Evolutionary conservation across 2,329 filamentous ascomycete genomes (phyloP).

Genomic region (Stagonosporopsis vannaccii): DNA sequence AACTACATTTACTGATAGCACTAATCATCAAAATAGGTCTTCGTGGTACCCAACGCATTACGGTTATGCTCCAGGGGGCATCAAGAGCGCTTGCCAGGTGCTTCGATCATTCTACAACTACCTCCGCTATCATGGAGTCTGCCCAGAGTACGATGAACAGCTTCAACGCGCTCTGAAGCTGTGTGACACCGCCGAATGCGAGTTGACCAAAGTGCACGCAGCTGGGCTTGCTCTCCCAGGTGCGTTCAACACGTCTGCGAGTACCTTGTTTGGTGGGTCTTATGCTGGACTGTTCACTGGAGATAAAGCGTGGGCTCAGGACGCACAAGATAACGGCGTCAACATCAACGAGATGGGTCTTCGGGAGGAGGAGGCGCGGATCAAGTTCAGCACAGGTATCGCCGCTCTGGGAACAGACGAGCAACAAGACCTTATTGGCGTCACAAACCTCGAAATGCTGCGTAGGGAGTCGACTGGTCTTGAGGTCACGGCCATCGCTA

Average conservation of each 20-base stretch:
- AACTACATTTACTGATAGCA: not conserved
- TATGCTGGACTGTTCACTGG: conserved; percentile 54
- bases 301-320: conserved; percentile 52
- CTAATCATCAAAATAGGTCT: conserved; percentile 56
- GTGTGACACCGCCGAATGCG: conserved; percentile 70
- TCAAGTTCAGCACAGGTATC: conserved; percentile 60
- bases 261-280: conserved; percentile 69
- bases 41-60: conserved; percentile 63
- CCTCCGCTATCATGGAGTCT: conserved; percentile 82
- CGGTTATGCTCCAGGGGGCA: conserved; percentile 57
- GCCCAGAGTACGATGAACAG: conserved; percentile 76
- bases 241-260: conserved; percentile 79
- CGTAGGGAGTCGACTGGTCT: conserved; percentile 41
- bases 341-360: conserved; percentile 46
- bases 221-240: conserved; percentile 70
- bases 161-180: conserved; percentile 70
- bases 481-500: conserved; percentile 57
- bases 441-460: conserved; percentile 26
- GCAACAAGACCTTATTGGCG: conserved; percentile 49
- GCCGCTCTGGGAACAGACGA: conserved; percentile 55
- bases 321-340: conserved; percentile 28
- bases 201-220: conserved; percentile 68
- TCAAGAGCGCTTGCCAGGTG: conserved; percentile 70
- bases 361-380: conserved; percentile 55
- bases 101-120: conserved; percentile 91